A percentile compares a stretch with the other conserved stretches of the same genome.
These are phyloP conservation scores for Xerocomellus chrysenteron DNA, from an alignment of 768 basidiomycete genomes.

Conservation along the genomic window DNA sequence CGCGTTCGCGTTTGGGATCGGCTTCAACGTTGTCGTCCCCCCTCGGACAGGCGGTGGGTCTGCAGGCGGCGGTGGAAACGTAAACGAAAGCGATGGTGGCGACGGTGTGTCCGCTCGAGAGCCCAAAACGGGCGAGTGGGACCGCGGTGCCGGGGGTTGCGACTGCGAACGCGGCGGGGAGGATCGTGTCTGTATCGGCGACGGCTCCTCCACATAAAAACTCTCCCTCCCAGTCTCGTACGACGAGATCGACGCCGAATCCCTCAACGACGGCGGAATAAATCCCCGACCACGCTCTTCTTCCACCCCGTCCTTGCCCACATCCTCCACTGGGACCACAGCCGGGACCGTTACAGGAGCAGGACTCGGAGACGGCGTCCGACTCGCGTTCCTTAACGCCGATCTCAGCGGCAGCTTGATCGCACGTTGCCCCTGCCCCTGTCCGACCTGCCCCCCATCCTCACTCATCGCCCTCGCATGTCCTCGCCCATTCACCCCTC, in stretches of 20 bases:
- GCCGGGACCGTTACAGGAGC: not conserved
- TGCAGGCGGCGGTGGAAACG: conserved; percentile 17
- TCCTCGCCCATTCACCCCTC: not conserved
- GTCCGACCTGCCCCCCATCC: not conserved
- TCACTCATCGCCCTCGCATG: conserved; percentile 2
- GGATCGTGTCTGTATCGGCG: not conserved
- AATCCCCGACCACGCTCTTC: not conserved
- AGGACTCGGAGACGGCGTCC: conserved; percentile 46
- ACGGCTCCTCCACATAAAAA: conserved; percentile 32
- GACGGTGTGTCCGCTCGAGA: not conserved
- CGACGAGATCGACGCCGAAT: conserved; percentile 45
- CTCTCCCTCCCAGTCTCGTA: conserved; percentile 67
- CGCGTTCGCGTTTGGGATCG: not conserved
- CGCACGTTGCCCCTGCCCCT: conserved; percentile 21
- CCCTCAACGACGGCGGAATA: conserved; percentile 3
- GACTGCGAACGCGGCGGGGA: not conserved
- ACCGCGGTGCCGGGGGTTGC: not conserved
- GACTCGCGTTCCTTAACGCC: conserved; percentile 55
- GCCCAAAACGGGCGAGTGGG: not conserved
- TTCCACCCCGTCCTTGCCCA: not conserved
- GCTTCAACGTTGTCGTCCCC: not conserved
- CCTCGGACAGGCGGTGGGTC: conserved; percentile 4
- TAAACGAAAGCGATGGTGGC: conserved; percentile 1
- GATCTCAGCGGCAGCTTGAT: conserved; percentile 57
- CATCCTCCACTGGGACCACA: not conserved